phyloP scores from a whole-genome alignment of 805 yeast genomes.

The Nakazawaea ambrosiae region DNA sequence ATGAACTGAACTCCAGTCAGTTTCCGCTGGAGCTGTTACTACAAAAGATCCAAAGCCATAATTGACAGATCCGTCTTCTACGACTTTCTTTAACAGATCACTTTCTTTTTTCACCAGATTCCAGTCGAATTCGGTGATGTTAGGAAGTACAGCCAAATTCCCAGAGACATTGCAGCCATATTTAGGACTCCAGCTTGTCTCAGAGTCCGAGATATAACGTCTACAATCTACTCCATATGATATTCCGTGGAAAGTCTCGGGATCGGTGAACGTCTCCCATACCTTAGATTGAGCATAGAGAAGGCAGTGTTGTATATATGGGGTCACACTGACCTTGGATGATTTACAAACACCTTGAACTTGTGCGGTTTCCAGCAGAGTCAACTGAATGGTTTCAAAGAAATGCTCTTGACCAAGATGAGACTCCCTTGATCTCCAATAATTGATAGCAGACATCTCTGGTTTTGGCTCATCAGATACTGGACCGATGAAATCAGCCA shows the following conservation, averaged over 20 bases:
- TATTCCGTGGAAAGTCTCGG: neutral
- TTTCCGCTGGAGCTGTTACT: neutral
- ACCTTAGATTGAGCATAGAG: conserved; percentile 1
- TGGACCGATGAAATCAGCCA: conserved; percentile 5
- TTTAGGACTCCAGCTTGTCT: neutral
- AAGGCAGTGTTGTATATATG: conserved; percentile 5
- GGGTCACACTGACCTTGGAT: conserved; percentile 3
- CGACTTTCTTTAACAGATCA: neutral
- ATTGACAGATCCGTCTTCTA: neutral
- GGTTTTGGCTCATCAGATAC: neutral
- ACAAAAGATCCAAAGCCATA: conserved; percentile 1
- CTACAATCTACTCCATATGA: conserved; percentile 8
- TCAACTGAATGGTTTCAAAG: neutral
- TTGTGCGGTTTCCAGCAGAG: neutral
- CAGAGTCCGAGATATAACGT: conserved; percentile 1
- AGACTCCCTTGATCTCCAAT: conserved; percentile 3
- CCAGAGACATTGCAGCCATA: conserved; percentile 8
- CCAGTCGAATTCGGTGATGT: neutral
- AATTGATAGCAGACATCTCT: no score
- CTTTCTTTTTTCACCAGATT: neutral
- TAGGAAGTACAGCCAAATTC: neutral
- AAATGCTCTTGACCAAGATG: neutral
- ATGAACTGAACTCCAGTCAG: conserved; percentile 1
- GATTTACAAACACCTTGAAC: neutral
- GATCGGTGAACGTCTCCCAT: neutral